These are phyloP conservation scores for Sarocladium kiliense DNA, from an alignment of 2,329 filamentous ascomycete species.

Conservation along the genomic window DNA sequence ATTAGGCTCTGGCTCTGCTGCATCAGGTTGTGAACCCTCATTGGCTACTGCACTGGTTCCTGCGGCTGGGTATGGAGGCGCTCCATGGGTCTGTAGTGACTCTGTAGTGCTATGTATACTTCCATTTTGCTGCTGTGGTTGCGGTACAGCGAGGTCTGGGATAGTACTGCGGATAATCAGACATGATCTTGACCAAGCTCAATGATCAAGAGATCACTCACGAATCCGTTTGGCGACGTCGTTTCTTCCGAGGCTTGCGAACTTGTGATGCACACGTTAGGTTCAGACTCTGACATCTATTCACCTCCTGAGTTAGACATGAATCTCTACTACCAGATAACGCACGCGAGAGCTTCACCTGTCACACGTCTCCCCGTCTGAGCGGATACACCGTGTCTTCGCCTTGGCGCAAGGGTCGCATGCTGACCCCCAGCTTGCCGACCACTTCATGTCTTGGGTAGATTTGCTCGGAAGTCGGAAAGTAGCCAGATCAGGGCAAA, in stretches of 20 bases:
- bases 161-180: background rate
- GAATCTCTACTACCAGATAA: no score
- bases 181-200: background rate
- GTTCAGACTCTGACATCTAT: constrained; percentile 12
- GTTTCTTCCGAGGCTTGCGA: constrained; percentile 13
- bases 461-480: background rate
- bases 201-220: constrained; percentile 1
- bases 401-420: constrained; percentile 13
- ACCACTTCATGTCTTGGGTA: background rate
- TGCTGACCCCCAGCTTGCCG: constrained; percentile 11
- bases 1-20: constrained; percentile 11
- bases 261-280: constrained; percentile 12
- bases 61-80: background rate
- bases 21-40: constrained; percentile 6
- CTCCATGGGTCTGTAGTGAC: background rate
- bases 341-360: constrained; percentile 10
- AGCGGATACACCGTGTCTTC: constrained; percentile 14
- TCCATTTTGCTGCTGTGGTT: background rate
- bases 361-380: constrained; percentile 9
- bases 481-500: background rate
- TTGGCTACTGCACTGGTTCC: constrained; percentile 3
- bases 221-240: constrained; percentile 8
- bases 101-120: background rate
- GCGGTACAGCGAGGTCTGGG: background rate
- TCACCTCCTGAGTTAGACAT: no score